These are phyloP conservation scores for Yamadazyma nakazawae DNA, from an alignment of 805 yeast genomes.

Conservation along the genomic window DNA sequence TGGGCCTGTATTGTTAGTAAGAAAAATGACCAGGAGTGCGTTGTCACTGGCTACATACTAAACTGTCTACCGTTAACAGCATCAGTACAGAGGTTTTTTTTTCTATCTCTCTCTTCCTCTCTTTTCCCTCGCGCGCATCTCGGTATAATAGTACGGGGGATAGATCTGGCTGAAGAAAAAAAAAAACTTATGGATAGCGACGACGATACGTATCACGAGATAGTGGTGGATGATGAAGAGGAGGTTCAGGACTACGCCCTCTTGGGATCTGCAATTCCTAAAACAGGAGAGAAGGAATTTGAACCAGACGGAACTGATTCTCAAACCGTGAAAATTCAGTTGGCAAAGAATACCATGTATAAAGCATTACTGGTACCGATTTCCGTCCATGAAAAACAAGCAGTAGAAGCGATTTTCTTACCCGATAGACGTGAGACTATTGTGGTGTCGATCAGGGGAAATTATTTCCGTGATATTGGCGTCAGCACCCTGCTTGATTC, in stretches of 20 bases:
- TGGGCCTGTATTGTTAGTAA: conserved; percentile 30
- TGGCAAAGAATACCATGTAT: conserved; percentile 70
- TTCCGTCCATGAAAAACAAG: conserved; percentile 48
- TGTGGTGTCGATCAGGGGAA: conserved; percentile 59
- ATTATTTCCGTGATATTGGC: conserved; percentile 73
- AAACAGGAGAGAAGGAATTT: conserved; percentile 80
- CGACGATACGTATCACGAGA: conserved; percentile 3
- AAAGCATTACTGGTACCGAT: conserved; percentile 45
- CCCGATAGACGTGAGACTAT: conserved; percentile 24
- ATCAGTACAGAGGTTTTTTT: too few relatives aligned
- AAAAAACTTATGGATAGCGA: conserved; percentile 2
- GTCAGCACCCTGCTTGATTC: conserved; percentile 29
- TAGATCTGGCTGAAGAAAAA: too few relatives aligned
- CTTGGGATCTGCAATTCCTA: conserved; percentile 42
- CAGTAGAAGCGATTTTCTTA: conserved; percentile 49
- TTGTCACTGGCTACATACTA: conserved; percentile 13
- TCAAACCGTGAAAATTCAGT: conserved; percentile 47
- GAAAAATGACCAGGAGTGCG: not conserved
- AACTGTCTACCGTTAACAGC: conserved; percentile 9
- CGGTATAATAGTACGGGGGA: too few relatives aligned
- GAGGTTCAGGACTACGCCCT: conserved; percentile 36
- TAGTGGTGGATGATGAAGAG: conserved; percentile 17
- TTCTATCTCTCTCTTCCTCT: not conserved
- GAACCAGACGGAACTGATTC: conserved; percentile 72
- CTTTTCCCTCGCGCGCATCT: not conserved